These are phyloP conservation scores for Trichopus zeylanicus DNA, from an alignment of 116 monocot species.

Conservation along the genomic window DNA sequence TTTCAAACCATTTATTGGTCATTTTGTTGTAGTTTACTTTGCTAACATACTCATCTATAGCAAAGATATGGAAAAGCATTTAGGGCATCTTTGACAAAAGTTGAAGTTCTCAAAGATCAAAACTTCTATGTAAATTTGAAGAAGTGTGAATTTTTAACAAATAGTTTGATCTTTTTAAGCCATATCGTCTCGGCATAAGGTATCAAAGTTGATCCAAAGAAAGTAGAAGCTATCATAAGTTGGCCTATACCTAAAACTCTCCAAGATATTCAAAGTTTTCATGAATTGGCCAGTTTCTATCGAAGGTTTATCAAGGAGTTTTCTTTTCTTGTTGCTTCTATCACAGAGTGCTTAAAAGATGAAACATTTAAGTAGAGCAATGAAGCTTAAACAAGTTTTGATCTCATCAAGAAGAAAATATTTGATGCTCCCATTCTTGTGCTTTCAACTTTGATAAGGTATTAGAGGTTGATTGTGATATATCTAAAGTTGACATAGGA, in stretches of 20 bases:
- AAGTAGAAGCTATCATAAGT: background rate
- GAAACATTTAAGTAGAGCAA: background rate
- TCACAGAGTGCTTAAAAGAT: background rate
- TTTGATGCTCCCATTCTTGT: background rate
- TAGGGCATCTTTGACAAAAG: background rate
- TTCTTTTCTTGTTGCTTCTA: background rate
- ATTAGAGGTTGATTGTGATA: constrained; percentile 7
- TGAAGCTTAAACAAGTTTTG: background rate
- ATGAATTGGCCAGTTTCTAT: constrained; percentile 1
- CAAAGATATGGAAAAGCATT: background rate
- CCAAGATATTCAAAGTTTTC: background rate
- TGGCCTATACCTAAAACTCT: background rate
- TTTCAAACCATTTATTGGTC: background rate
- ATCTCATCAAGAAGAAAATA: background rate
- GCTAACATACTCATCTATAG: constrained; percentile 3
- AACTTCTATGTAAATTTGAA: background rate
- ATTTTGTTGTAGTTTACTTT: constrained; percentile 3
- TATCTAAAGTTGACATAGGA: background rate
- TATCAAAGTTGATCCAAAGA: background rate
- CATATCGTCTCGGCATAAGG: background rate
- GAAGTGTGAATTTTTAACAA: background rate
- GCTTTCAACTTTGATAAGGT: background rate
- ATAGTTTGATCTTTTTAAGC: background rate
- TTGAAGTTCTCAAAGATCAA: background rate
- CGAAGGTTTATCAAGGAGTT: background rate